phyloP scores from a whole-genome alignment of 225 moss, liverwort and hornwort species.

The Thuidium tamariscinum region DNA sequence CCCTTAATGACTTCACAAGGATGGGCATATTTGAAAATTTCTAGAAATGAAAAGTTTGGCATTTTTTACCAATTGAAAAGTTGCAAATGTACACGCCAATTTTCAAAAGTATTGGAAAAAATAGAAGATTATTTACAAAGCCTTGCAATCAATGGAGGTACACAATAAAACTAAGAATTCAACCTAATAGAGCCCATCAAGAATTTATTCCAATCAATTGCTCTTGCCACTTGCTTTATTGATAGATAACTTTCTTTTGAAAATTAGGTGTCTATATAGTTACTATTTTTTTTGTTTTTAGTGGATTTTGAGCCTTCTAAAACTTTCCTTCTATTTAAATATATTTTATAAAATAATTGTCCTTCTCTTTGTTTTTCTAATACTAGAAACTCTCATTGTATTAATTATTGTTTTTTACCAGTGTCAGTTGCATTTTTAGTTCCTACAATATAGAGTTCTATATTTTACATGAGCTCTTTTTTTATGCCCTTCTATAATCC shows the following conservation, averaged over 20 bases:
- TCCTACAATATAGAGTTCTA: not conserved
- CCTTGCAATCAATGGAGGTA: not conserved
- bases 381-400: fast-evolving
- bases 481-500: not conserved
- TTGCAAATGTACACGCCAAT: fast-evolving
- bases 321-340: fast-evolving
- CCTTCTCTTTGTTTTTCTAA: not conserved
- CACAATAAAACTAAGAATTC: fast-evolving
- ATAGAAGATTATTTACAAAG: not conserved
- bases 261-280: not conserved
- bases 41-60: not conserved
- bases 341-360: not conserved
- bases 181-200: fast-evolving
- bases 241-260: fast-evolving
- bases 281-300: fast-evolving
- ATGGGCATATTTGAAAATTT: no score
- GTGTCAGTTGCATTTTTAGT: not conserved
- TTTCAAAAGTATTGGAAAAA: not conserved
- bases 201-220: not conserved
- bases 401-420: fast-evolving
- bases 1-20: no score
- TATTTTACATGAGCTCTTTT: fast-evolving
- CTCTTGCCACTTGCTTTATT: not conserved
- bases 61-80: not conserved
- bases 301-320: fast-evolving